Conservation (phyloP, 108 stramenopile genomes). For the Skeletonema tropicum region DNA sequence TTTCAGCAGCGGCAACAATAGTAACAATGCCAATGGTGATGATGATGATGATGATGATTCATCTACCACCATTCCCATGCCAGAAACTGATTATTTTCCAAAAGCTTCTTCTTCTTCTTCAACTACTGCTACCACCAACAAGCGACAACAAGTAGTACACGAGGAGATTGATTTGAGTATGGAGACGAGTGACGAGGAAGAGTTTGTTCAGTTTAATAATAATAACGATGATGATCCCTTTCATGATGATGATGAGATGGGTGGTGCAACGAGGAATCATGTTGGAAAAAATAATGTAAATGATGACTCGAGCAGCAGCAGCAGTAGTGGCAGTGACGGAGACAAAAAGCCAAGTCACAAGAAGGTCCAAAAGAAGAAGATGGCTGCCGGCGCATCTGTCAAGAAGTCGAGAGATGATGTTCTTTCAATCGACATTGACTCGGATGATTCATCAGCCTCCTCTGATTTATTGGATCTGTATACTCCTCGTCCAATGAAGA, state of each 20-base stretch:
- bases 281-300: background rate
- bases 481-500: background rate
- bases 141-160: background rate
- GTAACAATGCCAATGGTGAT: background rate
- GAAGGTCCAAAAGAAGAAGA: background rate
- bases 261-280: too few relatives aligned
- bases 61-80: background rate
- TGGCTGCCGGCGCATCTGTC: too few relatives aligned
- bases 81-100: background rate
- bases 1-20: background rate
- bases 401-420: background rate
- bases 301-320: slow-evolving; percentile 26
- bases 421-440: background rate
- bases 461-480: background rate
- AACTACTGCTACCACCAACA: background rate
- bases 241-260: too few relatives aligned
- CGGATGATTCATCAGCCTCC: background rate
- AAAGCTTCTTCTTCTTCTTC: too few relatives aligned
- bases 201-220: too few relatives aligned
- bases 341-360: slow-evolving; percentile 20
- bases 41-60: too few relatives aligned
- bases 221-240: too few relatives aligned
- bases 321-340: slow-evolving; percentile 46
- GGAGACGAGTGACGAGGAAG: background rate
- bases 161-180: background rate